These are phyloP conservation scores for Penicillium sp. DNA, from an alignment of 2,329 filamentous ascomycete genomes.

Conservation along the genomic window DNA sequence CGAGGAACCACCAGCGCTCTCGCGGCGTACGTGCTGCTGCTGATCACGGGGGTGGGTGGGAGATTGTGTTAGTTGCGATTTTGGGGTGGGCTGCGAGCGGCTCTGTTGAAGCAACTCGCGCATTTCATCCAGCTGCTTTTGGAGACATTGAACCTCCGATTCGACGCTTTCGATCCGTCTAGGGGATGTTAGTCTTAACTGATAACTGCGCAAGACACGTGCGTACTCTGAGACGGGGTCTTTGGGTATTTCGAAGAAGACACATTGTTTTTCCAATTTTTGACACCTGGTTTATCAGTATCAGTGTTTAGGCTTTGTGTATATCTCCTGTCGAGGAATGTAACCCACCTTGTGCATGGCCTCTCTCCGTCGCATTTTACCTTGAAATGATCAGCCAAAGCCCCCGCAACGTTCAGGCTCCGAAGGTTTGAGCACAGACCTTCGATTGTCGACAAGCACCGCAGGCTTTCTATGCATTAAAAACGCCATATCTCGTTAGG, in stretches of 20 bases:
- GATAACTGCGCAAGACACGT: background rate
- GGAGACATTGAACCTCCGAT: slow-evolving; percentile 32
- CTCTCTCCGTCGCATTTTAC: slow-evolving; percentile 40
- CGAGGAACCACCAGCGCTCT: slow-evolving; percentile 10
- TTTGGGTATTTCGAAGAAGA: slow-evolving; percentile 39
- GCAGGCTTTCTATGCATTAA: slow-evolving; percentile 36
- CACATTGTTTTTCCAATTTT: slow-evolving; percentile 37
- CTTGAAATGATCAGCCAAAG: slow-evolving; percentile 15
- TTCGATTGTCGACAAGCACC: slow-evolving; percentile 41
- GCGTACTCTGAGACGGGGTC: slow-evolving; percentile 32
- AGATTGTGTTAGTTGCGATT: slow-evolving; percentile 5
- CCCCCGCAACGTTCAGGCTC: background rate
- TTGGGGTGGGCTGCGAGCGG: background rate
- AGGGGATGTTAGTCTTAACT: background rate
- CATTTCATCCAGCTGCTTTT: slow-evolving; percentile 31
- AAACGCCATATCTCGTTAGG: background rate
- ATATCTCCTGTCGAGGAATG: background rate
- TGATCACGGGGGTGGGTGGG: slow-evolving; percentile 4
- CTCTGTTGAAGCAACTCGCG: slow-evolving; percentile 19
- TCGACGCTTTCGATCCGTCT: slow-evolving; percentile 38
- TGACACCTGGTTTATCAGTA: slow-evolving; percentile 26
- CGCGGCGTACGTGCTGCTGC: background rate
- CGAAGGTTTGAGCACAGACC: slow-evolving; percentile 15
- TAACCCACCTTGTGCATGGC: slow-evolving; percentile 37
- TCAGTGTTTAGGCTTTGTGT: background rate